Base-by-base conservation (phyloP, 1,284 basidiomycete genomes). In the Cryptococcus sp. region DNA sequence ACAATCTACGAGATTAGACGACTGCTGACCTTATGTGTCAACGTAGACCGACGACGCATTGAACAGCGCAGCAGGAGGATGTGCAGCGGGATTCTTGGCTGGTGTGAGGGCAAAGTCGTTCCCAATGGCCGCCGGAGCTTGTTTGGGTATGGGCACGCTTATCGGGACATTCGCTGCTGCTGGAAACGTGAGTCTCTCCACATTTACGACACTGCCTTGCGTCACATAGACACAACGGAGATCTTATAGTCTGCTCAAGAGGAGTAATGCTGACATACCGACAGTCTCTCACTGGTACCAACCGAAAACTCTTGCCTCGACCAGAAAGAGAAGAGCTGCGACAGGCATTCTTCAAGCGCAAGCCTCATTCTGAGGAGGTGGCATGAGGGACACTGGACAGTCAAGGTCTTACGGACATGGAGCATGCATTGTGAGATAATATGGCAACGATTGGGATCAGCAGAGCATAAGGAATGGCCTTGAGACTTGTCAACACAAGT, bases 31-130 rank as follows among this genome's bases (percentile, higher is more conserved):
- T 37, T 37, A 23, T 50, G 16, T 46, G 19, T 17, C 22, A 43
- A 26, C 1, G 17, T 59, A 78, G 79, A 89, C 84, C 67, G 83
- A 92, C 65, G 93, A 96, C 74, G 81, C 88, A 38, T 73, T 91
- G 68, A 97, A 94, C 73, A 88, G 89, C 55, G 89, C 89, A 50
- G 86, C 86, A 52, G 93, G 91, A 62, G 93, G 89, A 56, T 96
- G 93, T 79, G 93, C 93, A 50, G 92, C 93, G 55, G 93, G 93
- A 50, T 90, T 96, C 77, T 80, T 96, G 62, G 89, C 90, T 45
- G 93, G 93, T 59, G 81, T 93, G 60, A 83, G 87, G 80, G 91
- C 85, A 54, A 86, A 89, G 64, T 96, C 93, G 23, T 70, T 96
- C 62, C 93, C 93, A 15, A 81, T 89, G 71, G 93, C 91, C 50